Evolutionary conservation across 768 basidiomycete species (phyloP).

Genomic region (Hypholoma fasciculare): DNA sequence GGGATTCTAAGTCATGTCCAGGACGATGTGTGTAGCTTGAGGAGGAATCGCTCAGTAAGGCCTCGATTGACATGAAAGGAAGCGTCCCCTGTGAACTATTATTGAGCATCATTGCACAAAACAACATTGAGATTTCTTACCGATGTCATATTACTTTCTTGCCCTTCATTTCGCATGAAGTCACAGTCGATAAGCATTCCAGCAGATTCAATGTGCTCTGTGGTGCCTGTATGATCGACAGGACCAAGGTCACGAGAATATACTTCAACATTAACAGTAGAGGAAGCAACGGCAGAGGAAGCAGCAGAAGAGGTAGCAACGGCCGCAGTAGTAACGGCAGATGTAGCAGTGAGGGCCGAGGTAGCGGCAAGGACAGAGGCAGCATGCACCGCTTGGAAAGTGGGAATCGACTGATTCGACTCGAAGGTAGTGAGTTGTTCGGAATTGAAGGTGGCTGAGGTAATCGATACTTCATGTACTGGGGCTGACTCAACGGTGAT

Average conservation of each 20-base stretch:
- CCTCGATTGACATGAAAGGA: conserved; percentile 5
- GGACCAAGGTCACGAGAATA: no score
- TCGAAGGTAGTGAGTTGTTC: no score
- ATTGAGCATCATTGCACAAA: no score
- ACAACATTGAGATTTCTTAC: no score
- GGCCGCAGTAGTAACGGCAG: not conserved
- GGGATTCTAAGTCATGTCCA: conserved; percentile 2
- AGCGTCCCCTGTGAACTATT: not conserved
- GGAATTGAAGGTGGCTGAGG: not conserved
- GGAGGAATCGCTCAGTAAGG: not conserved
- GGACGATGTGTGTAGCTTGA: not conserved
- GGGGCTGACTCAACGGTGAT: not conserved
- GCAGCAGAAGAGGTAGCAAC: not conserved
- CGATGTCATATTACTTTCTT: no score
- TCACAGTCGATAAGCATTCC: conserved; percentile 6
- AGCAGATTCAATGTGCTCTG: not conserved
- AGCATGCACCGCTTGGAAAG: no score
- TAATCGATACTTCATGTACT: not conserved
- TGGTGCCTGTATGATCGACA: not conserved
- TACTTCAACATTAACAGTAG: no score
- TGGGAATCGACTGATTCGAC: no score
- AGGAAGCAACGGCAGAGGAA: not conserved
- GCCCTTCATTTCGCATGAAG: not conserved
- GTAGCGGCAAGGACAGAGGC: no score
- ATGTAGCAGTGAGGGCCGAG: no score